Percentiles rank a stretch among this genome's conserved stretches.
These are phyloP conservation scores for Solanum chacoense DNA, from an alignment of 305 asterid species.

Conservation along the genomic window DNA sequence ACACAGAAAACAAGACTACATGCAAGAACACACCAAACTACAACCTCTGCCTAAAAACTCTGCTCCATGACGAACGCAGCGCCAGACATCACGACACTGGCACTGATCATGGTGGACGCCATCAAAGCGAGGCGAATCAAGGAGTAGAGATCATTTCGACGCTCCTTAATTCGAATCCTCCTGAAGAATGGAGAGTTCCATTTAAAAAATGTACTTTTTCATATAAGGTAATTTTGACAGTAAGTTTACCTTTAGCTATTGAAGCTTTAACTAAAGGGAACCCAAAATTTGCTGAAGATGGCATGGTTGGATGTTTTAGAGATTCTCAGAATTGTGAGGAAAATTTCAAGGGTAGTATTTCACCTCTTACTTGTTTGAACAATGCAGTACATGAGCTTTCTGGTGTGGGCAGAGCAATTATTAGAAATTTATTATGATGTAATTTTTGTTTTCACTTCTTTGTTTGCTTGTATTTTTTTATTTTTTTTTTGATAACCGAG, in stretches of 20 bases:
- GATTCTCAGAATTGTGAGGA: slow-evolving; percentile 35
- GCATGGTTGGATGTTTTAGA: slow-evolving; percentile 22
- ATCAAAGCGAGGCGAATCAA: background rate
- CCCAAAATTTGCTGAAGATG: slow-evolving; percentile 35
- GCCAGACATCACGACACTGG: background rate
- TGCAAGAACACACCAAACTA: slow-evolving; percentile 7
- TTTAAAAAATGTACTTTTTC: background rate
- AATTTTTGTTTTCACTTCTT: background rate
- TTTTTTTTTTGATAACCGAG: too few species aligned
- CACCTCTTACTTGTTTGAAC: slow-evolving; percentile 28
- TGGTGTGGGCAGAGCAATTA: slow-evolving; percentile 26
- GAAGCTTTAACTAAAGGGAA: slow-evolving; percentile 29
- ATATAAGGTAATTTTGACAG: background rate
- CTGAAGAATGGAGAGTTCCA: background rate
- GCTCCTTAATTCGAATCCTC: background rate
- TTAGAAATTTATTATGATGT: slow-evolving; percentile 24
- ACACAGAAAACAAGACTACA: background rate
- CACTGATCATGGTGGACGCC: slow-evolving; percentile 3
- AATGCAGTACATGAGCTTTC: slow-evolving; percentile 26
- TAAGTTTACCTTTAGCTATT: slow-evolving; percentile 18
- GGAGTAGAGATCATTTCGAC: slow-evolving; percentile 3
- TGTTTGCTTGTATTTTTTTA: background rate
- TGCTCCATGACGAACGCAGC: background rate
- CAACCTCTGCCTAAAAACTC: background rate
- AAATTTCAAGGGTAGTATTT: slow-evolving; percentile 1